Evolutionary conservation across 305 asterid genomes (phyloP).

Genomic region (Fraxinus nigra): DNA sequence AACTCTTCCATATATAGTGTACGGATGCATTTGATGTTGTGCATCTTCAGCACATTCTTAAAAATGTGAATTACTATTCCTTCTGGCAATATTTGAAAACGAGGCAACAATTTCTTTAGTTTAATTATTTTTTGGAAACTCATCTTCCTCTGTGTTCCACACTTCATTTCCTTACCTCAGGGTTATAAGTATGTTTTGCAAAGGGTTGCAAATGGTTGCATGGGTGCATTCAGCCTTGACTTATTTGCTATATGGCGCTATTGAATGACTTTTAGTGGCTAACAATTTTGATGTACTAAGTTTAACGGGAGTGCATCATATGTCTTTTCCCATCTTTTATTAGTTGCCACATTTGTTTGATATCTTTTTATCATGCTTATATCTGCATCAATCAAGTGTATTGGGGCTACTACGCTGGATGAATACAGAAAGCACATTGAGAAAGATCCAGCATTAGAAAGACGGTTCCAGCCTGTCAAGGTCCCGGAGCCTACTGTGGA

Average conservation of each 20-base stretch:
- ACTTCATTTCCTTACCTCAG: not conserved
- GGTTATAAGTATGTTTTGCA: not conserved
- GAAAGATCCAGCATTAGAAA: constrained; percentile 94
- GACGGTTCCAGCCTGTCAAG: constrained; percentile 96
- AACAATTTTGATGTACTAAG: not conserved
- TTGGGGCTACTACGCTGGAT: constrained; percentile 96
- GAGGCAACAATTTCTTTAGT: not conserved
- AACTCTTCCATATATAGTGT: not conserved
- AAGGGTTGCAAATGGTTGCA: not conserved
- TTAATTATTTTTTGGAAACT: not conserved
- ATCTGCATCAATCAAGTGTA: constrained; percentile 56
- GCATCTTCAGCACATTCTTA: not conserved
- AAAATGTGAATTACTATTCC: not conserved
- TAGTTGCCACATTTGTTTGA: not conserved
- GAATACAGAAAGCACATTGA: constrained; percentile 95
- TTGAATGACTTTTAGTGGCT: constrained; percentile 3
- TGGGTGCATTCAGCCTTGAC: not conserved
- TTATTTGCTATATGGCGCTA: not conserved
- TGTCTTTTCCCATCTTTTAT: not conserved
- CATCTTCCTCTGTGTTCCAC: not conserved
- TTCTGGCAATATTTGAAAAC: not conserved
- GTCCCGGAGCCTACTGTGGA: constrained; percentile 97
- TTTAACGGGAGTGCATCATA: not conserved
- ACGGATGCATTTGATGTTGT: not conserved
- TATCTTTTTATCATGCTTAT: not conserved